Evolutionary conservation across 176 grass and related monocot genomes (phyloP), one percentile per base, ranked within the genome.

Genomic region (Miscanthus lutarioriparius): DNA sequence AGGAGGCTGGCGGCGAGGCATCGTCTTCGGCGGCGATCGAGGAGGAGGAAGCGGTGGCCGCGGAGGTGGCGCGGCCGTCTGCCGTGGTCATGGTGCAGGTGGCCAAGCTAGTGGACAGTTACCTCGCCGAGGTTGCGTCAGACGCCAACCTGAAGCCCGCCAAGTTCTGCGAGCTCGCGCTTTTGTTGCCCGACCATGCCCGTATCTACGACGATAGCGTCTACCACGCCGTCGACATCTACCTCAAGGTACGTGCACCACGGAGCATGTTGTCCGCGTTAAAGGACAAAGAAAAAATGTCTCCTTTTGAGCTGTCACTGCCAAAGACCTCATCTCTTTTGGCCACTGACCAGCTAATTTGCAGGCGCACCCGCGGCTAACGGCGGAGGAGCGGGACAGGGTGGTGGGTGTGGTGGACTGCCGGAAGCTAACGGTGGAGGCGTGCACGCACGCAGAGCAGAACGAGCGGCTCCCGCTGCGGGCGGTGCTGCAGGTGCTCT

Each of bases 401-500:
- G 66, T 98, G 47, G 94, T 89, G 51, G 77, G 92, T 38, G 89
- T 95, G 80, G 84, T 98, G 76, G 87, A 98, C 90, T 95, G 84
- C 86, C 44, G 91, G 80, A 98, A 95, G 87, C 87, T 98, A 81
- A 95, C 95, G 67, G 78, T 98, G 85, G 95, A 98, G 69, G 95
- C 95, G 68, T 98, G 95, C 90, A 95, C 91, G 45, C 95, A 98
- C 84, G 95, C 95, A 16, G 95, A 92, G 73, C 95, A 98, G 88
- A 98, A 98, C 67, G 92, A 98, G 84, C 87, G 87, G 33, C 91
- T 98, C 78, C 95, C 95, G 23, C 91, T 98, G 72, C 91, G 95
- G n/a, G 89, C 93, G 6, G 95, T 98, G 68, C 92, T 98, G 47
- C 95, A 98, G 80, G 95, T 98, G 80, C 95, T 98, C 82, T 98